Evolutionary conservation across 1,284 basidiomycete genomes (phyloP), one percentile per base, ranked within the genome.

Genomic region (Microbotryum silenes-acaulis): DNA sequence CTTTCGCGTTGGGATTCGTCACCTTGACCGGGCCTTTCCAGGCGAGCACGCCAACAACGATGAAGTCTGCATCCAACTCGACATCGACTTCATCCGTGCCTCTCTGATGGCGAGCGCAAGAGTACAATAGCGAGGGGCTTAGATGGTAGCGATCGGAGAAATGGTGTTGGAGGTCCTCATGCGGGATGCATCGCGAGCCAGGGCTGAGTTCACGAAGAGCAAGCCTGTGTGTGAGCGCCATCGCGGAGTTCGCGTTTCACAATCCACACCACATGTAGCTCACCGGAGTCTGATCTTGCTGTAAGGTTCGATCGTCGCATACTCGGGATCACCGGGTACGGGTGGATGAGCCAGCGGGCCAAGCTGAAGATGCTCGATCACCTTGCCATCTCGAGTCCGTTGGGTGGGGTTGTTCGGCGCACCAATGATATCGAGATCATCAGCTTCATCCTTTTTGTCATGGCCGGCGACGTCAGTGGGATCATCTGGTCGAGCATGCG

Each of bases 11-110:
- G 50, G 66, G 59, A 27, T 63, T 63, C 16, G 62, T 86, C 67
- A 84, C 80, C 65, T 82, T 83, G 68, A 91, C 77, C 23, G 83
- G 83, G 5, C 88, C 85, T 42, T 89, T 83, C 75, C 92, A 89
- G 5, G 89, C 90, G 25, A 94, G 83, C 8, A 92, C 89, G 2
- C 87, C 90, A 57, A 94, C 87, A 9, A 88, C 88, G 51, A 93
- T 82, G 86, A 88, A 97, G 75, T 97, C 94, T 2, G 89, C 88
- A 6, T 84, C 82, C 5, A 97, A 85, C 3, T 93, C 93, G 0
- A 98, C 82, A 56, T 96, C 90, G 75, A 91, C 93, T 18, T 85
- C 85, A 21, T 46, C 47, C 9, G 46, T 27, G 70, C 88, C 85
- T 0, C 85, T 82, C 9, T 85, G 80, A 0, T 88, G 81, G 14